Evolutionary conservation across 1,139 yeast genomes (phyloP).

Genomic region (Zygosaccharomyces pseudobailii): DNA sequence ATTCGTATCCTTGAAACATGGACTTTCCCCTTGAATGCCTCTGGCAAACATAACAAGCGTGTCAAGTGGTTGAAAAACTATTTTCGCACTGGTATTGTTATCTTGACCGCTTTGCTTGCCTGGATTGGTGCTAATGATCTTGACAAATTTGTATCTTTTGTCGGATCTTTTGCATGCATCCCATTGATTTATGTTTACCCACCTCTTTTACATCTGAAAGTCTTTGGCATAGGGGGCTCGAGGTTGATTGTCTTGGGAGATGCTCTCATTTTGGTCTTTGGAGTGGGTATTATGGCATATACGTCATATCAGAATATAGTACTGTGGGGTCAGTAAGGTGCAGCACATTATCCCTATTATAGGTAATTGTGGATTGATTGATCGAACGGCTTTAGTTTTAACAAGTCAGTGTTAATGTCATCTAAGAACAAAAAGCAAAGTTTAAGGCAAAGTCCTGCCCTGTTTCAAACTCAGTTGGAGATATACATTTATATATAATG

Average conservation of each 20-base stretch:
- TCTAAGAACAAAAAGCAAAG: no score
- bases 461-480: no score
- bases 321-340: conserved; percentile 20
- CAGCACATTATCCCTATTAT: no score
- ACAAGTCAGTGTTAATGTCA: no score
- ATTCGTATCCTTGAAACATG: conserved; percentile 73
- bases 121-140: conserved; percentile 66
- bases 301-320: conserved; percentile 30
- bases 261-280: conserved; percentile 22
- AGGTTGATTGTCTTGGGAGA: conserved; percentile 15
- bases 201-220: conserved; percentile 69
- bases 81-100: conserved; percentile 61
- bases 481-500: no score
- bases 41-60: conserved; percentile 64
- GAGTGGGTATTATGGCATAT: conserved; percentile 26
- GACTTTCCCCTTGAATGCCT: conserved; percentile 46
- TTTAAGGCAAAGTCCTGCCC: no score
- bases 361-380: no score
- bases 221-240: conserved; percentile 21
- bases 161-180: conserved; percentile 92
- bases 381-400: no score
- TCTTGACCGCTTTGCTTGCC: conserved; percentile 63
- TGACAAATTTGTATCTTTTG: conserved; percentile 87
- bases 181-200: conserved; percentile 95
- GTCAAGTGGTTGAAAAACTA: conserved; percentile 85